Percentiles rank a stretch among this genome's conserved stretches.
Conservation (phyloP, 208 protist genomes). For the Jaenimonas drosophilae region DNA sequence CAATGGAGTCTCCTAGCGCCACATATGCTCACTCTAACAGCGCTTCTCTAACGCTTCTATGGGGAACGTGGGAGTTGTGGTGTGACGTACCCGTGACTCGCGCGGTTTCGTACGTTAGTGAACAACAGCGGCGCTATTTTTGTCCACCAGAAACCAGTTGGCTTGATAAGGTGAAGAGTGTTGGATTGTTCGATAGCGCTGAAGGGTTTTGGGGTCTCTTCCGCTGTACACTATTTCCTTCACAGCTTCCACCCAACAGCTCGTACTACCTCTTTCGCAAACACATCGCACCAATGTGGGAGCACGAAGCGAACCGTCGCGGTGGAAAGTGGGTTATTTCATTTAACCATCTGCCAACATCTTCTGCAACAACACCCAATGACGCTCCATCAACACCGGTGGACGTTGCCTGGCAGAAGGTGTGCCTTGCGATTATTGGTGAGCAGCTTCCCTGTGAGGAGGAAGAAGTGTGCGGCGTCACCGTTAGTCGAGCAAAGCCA, state of each 20-base stretch:
- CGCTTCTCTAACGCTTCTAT: constrained; percentile 53
- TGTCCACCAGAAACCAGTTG: too few species aligned
- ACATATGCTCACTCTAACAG: constrained; percentile 3
- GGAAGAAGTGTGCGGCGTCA: constrained; percentile 81
- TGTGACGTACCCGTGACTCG: constrained; percentile 32
- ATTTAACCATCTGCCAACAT: constrained; percentile 16
- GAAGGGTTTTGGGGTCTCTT: constrained; percentile 83
- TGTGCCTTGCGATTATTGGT: constrained; percentile 69
- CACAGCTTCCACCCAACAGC: constrained; percentile 51
- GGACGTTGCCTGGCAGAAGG: constrained; percentile 66
- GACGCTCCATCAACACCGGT: constrained; percentile 18
- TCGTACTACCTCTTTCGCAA: constrained; percentile 86
- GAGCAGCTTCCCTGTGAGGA: constrained; percentile 69
- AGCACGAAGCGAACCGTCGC: constrained; percentile 82
- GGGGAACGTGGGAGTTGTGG: constrained; percentile 89
- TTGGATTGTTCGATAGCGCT: constrained; percentile 82
- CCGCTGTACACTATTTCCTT: constrained; percentile 64
- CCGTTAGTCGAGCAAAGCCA: constrained; percentile 41
- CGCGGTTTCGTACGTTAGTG: too few species aligned
- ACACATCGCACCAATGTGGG: constrained; percentile 88
- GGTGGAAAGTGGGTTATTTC: constrained; percentile 79
- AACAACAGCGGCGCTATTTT: too few species aligned
- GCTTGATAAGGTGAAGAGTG: constrained; percentile 70
- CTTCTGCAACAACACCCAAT: neutral
- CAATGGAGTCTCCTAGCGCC: neutral